Evolutionary conservation across 495 filamentous ascomycete genomes (phyloP), one percentile per base, ranked within the genome.

Genomic region (Podospora pseudocomata): DNA sequence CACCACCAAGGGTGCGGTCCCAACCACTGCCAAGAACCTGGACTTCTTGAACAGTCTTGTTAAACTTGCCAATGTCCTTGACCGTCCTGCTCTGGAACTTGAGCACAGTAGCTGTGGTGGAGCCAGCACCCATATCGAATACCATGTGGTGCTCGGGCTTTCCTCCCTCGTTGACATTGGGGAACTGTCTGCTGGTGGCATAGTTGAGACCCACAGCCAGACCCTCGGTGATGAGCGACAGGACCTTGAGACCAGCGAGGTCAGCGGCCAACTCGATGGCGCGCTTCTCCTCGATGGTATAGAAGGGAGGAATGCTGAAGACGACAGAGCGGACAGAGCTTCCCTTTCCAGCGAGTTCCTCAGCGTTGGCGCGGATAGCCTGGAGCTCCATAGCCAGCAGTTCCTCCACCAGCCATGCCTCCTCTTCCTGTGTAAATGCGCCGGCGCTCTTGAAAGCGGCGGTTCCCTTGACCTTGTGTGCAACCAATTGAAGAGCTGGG

Each of bases 81-180:
- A 98, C 91, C 5, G 84, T 90, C 71, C 88, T 87, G 74, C 90
- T 91, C 76, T 96, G 94, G 82, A 98, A 97, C 72, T 87, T 90
- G 76, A 99, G 75, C 19, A 99, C 83, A 7, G 93, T 96, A n/a
- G 94, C 95, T 67, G 92, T 96, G 18, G 96, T 92, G n/a, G 92
- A 96, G 9, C 95, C 95, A 73, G 95, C 95, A 67, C 95, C 95
- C 94, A 98, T 97, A 73, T 99, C 96, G 72, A 93, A 98, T 19
- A 99, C 87, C 74, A 99, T 83, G 75, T 99, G 92, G 73, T 91
- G 86, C 77, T 99, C 95, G 3, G 95, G 91, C 82, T 92, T 94
- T 71, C 88, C 89, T 59, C 93, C 94, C 65, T 94, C 89, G 56
- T 86, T 90, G 53, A 96, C 81, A 68, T 84, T 91, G 18, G 92